Conservation (phyloP, 202 grass and related monocot species). For the Carex arenaria region DNA sequence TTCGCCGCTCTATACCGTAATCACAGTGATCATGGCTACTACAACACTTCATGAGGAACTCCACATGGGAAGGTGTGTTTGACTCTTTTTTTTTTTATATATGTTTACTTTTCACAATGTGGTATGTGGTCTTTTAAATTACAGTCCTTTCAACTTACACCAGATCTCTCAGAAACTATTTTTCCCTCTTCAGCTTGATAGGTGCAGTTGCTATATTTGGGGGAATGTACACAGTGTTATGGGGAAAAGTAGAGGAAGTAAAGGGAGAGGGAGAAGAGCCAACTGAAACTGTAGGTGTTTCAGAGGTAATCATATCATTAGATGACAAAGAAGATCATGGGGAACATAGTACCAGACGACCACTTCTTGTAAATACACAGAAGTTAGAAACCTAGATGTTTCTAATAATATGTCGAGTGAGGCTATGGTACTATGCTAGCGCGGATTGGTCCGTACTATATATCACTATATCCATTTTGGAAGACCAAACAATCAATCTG, state of each 20-base stretch:
- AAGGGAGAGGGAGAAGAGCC: constrained; percentile 7
- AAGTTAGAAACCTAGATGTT: too few species aligned
- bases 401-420: too few species aligned
- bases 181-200: constrained; percentile 30
- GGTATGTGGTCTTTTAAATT: not conserved
- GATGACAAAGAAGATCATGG: not conserved
- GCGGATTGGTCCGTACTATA: too few species aligned
- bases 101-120: not conserved
- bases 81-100: too few species aligned
- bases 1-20: too few species aligned
- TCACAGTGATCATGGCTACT: too few species aligned
- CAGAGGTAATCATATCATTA: constrained; percentile 4
- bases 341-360: not conserved
- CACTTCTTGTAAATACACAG: not conserved
- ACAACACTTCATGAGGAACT: too few species aligned
- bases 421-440: too few species aligned
- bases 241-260: constrained; percentile 53
- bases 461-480: too few species aligned
- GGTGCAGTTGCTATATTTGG: constrained; percentile 44
- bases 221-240: constrained; percentile 49
- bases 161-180: not conserved
- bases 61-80: too few species aligned
- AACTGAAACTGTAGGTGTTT: not conserved
- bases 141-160: not conserved
- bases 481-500: too few species aligned